These are phyloP conservation scores for Solanum hybrid DNA, from an alignment of 305 asterid species.

Conservation along the genomic window DNA sequence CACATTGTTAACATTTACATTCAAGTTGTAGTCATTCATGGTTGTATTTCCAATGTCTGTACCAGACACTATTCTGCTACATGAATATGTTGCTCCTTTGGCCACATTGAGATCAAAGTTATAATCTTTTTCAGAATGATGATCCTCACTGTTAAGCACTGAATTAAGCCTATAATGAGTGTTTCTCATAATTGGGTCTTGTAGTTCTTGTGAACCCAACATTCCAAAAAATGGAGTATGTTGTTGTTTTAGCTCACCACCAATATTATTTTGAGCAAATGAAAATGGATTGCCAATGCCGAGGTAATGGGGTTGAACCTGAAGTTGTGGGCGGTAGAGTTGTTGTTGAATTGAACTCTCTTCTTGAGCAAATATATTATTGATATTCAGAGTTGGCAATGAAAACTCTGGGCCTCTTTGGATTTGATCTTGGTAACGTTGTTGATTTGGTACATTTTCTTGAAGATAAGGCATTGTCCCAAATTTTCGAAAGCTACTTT, in stretches of 20 bases:
- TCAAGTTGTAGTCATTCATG: background rate
- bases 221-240: background rate
- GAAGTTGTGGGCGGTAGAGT: background rate
- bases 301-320: background rate
- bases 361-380: background rate
- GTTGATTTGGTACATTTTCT: background rate
- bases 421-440: background rate
- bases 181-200: too few species aligned
- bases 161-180: background rate
- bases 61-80: too few species aligned
- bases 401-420: background rate
- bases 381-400: background rate
- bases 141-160: background rate
- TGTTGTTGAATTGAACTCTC: background rate
- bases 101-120: background rate
- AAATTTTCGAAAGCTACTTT: background rate
- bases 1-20: background rate
- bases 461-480: slow-evolving; percentile 11
- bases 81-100: background rate
- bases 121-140: background rate
- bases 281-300: background rate
- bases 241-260: background rate
- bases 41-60: background rate
- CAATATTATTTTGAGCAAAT: background rate
- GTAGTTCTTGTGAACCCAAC: background rate